Conservation (phyloP, 75 land plant species). For the Ceratopteris richardii region DNA sequence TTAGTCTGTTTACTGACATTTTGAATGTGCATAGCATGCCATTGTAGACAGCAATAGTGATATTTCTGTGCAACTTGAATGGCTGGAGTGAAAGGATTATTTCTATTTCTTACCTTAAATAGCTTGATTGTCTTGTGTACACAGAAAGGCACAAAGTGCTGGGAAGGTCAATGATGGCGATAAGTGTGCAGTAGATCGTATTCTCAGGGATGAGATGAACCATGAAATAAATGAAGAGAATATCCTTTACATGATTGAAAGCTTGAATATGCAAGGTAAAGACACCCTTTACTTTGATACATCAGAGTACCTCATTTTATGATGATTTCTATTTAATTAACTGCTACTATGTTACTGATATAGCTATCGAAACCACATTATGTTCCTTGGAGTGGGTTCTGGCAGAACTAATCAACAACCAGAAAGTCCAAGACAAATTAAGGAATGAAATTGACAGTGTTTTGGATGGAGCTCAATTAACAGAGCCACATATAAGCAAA, state of each 20-base stretch:
- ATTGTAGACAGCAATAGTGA: too few relatives aligned
- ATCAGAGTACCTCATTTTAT: neutral
- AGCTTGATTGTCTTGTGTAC: too few relatives aligned
- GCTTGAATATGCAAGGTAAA: slow-evolving; percentile 3
- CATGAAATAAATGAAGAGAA: slow-evolving; percentile 31
- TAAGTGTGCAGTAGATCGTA: slow-evolving; percentile 12
- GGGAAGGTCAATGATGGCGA: neutral
- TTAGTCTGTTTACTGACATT: too few relatives aligned
- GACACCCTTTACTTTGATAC: too few relatives aligned
- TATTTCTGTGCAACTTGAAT: too few relatives aligned
- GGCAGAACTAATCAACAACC: slow-evolving; percentile 79
- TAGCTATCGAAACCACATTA: slow-evolving; percentile 77
- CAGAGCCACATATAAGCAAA: slow-evolving; percentile 42
- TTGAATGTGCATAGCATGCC: too few relatives aligned
- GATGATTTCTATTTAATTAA: neutral
- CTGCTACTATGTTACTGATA: neutral
- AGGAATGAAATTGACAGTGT: slow-evolving; percentile 36
- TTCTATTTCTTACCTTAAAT: too few relatives aligned
- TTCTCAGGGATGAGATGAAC: slow-evolving; percentile 12
- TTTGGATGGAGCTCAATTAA: slow-evolving; percentile 31
- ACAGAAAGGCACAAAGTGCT: neutral
- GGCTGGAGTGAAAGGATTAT: too few relatives aligned
- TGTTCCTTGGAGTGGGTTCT: slow-evolving; percentile 86
- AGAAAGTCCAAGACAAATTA: slow-evolving; percentile 34
- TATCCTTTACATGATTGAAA: slow-evolving; percentile 27